A percentile compares a stretch with the other conserved stretches of the same genome.
phyloP scores from a whole-genome alignment of 108 stramenopile genomes.

The Nannochloropsis salina region DNA sequence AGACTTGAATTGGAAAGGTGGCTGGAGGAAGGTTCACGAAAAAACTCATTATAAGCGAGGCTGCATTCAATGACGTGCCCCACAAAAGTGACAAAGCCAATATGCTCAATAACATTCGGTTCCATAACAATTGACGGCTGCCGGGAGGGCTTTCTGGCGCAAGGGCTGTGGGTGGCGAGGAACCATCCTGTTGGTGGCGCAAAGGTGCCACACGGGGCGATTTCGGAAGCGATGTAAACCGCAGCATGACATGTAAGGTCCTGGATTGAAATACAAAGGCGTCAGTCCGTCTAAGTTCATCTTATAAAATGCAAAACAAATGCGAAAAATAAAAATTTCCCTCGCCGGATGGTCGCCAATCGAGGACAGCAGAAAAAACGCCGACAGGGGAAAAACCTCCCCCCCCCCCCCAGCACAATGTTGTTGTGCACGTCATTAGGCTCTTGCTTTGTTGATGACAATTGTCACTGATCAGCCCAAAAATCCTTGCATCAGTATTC shows the following conservation, averaged over 20 bases:
- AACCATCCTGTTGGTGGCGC: background rate
- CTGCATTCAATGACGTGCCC: background rate
- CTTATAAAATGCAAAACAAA: no score
- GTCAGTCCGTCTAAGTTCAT: no score
- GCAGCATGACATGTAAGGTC: background rate
- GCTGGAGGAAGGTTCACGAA: background rate
- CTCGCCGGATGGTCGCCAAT: no score
- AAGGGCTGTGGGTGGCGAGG: background rate
- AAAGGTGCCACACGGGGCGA: conserved; percentile 14
- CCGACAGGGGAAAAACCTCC: no score
- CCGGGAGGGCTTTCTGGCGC: background rate
- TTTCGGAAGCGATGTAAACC: background rate
- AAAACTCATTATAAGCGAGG: background rate
- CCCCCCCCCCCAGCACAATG: no score
- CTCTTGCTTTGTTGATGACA: no score
- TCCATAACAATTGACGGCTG: conserved; percentile 15
- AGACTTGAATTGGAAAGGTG: background rate
- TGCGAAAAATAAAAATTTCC: no score
- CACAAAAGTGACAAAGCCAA: background rate
- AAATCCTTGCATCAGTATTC: no score
- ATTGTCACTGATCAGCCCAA: no score
- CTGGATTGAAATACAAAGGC: no score
- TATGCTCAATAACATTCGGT: background rate
- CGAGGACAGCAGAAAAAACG: no score
- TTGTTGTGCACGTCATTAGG: no score